Percentiles rank a stretch among this genome's conserved stretches.
phyloP scores from a whole-genome alignment of 768 basidiomycete genomes.

The Pisolithus albus region DNA sequence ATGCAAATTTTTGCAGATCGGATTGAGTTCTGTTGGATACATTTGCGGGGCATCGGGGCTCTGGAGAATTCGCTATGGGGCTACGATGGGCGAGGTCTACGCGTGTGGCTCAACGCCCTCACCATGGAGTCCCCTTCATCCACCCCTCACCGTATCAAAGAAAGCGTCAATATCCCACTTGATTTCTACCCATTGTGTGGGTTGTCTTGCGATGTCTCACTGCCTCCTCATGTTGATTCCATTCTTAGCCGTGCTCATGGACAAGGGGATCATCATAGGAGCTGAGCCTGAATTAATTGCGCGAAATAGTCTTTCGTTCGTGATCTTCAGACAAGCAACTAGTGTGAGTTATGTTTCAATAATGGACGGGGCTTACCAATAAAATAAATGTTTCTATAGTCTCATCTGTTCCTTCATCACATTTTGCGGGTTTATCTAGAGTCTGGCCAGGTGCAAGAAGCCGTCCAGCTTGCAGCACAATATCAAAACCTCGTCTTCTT shows the following conservation, averaged over 20 bases:
- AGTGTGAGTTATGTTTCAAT: slow-evolving; percentile 48
- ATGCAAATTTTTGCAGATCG: slow-evolving; percentile 94
- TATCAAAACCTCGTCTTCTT: slow-evolving; percentile 91
- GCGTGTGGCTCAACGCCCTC: slow-evolving; percentile 94
- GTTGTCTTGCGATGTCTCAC: slow-evolving; percentile 13
- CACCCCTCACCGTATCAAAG: slow-evolving; percentile 57
- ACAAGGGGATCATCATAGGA: slow-evolving; percentile 97
- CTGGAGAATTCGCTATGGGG: slow-evolving; percentile 98
- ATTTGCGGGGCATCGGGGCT: slow-evolving; percentile 85
- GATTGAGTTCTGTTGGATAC: slow-evolving; percentile 99
- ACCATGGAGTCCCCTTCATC: slow-evolving; percentile 65
- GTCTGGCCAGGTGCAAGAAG: slow-evolving; percentile 55
- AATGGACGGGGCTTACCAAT: not conserved
- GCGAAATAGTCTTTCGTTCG: slow-evolving; percentile 73
- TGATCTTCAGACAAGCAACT: slow-evolving; percentile 86
- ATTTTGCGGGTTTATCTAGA: slow-evolving; percentile 79
- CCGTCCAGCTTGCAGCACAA: slow-evolving; percentile 78
- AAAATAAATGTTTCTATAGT: slow-evolving; percentile 39
- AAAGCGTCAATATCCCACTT: slow-evolving; percentile 86
- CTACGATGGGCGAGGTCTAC: slow-evolving; percentile 83
- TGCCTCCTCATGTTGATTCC: not conserved
- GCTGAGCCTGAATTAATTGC: slow-evolving; percentile 83
- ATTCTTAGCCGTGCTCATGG: slow-evolving; percentile 85
- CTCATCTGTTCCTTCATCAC: slow-evolving; percentile 90
- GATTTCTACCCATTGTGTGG: slow-evolving; percentile 95